A percentile compares a stretch with the other conserved stretches of the same genome.
phyloP scores from a whole-genome alignment of 2,329 filamentous ascomycete species.

The Aspergillus vadensis region DNA sequence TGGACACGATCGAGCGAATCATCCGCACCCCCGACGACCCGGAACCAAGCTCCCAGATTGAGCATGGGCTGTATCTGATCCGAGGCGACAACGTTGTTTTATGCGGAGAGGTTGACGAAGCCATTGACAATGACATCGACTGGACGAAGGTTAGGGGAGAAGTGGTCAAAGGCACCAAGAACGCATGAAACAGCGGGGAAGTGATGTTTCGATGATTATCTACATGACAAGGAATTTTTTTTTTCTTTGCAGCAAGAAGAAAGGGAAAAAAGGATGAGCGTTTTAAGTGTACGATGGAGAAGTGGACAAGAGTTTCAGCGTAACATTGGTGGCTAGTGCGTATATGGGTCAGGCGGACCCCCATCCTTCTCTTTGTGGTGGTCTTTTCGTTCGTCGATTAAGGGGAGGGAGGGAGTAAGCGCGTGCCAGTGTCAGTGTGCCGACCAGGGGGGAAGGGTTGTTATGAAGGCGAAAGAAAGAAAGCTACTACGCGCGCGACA shows the following conservation, averaged over 20 bases:
- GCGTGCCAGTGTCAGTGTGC: background rate
- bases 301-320: constrained; percentile 8
- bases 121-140: constrained; percentile 85
- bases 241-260: background rate
- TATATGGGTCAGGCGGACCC: constrained; percentile 1
- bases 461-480: background rate
- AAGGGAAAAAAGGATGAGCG: background rate
- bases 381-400: background rate
- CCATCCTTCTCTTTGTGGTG: background rate
- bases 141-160: constrained; percentile 88
- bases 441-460: background rate
- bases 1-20: constrained; percentile 81
- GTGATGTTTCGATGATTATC: background rate
- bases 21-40: constrained; percentile 83
- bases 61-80: constrained; percentile 86
- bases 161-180: constrained; percentile 82
- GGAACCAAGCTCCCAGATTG: constrained; percentile 76
- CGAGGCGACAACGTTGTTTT: constrained; percentile 93
- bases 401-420: background rate
- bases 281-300: constrained; percentile 3
- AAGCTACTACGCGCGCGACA: background rate
- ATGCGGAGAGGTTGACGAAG: constrained; percentile 85
- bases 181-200: constrained; percentile 50
- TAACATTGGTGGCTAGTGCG: background rate
- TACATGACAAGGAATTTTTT: background rate